Evolutionary conservation across 2,329 filamentous ascomycete genomes (phyloP).

Genomic region (Cordyceps pruinosa): DNA sequence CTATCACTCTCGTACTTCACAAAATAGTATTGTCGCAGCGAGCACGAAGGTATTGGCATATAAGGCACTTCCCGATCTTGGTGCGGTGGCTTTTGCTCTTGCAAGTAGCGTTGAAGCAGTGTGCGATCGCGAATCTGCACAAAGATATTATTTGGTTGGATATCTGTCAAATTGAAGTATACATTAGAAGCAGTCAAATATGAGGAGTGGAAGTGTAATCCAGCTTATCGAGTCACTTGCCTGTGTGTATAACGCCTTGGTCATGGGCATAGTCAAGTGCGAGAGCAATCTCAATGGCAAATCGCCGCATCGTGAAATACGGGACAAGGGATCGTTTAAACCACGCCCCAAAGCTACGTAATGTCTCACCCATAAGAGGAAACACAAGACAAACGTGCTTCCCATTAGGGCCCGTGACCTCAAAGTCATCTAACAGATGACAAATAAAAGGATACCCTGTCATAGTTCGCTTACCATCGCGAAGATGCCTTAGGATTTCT

Average conservation of each 20-base stretch:
- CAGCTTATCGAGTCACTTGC: constrained; percentile 5
- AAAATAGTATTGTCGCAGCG: constrained; percentile 16
- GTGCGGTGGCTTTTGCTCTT: not conserved
- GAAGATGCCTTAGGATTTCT: constrained; percentile 18
- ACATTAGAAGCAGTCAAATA: not conserved
- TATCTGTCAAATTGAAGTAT: no score
- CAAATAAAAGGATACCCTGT: constrained; percentile 14
- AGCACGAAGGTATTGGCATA: constrained; percentile 7
- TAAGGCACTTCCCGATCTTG: constrained; percentile 10
- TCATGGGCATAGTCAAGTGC: constrained; percentile 19
- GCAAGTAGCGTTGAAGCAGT: constrained; percentile 15
- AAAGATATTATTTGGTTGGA: constrained; percentile 20
- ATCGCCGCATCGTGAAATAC: constrained; percentile 11
- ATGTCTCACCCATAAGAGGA: constrained; percentile 23
- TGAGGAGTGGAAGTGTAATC: not conserved
- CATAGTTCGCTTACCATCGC: constrained; percentile 9
- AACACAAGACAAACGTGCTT: constrained; percentile 25
- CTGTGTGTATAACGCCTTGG: constrained; percentile 19
- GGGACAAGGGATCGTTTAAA: constrained; percentile 16
- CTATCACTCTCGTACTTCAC: not conserved
- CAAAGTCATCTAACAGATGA: constrained; percentile 21
- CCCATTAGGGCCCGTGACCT: constrained; percentile 24
- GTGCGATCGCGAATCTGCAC: constrained; percentile 17
- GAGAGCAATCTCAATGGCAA: constrained; percentile 16
- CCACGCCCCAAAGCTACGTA: constrained; percentile 16